phyloP scores from a whole-genome alignment of 768 basidiomycete genomes.

The Amanita pseudoporphyria region DNA sequence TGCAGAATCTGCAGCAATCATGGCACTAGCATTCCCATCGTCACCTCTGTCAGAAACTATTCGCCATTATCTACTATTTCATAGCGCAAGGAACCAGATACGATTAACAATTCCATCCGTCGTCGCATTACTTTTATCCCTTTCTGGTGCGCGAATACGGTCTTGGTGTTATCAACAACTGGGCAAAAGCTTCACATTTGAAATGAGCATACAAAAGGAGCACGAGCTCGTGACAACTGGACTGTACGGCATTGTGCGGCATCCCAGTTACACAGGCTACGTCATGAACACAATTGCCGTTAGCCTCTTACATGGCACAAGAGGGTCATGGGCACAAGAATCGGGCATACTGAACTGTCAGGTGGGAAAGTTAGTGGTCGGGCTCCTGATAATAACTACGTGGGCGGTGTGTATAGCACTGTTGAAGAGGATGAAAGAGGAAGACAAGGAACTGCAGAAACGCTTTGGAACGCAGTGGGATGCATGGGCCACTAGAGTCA shows the following conservation, averaged over 20 bases:
- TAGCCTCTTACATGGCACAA: slow-evolving; percentile 22
- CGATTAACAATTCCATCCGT: not conserved
- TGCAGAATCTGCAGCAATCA: not conserved
- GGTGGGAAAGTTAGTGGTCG: slow-evolving; percentile 23
- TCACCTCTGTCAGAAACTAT: not conserved
- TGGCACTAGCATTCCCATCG: not conserved
- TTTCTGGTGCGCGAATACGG: slow-evolving; percentile 23
- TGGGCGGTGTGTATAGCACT: slow-evolving; percentile 20
- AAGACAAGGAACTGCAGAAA: slow-evolving; percentile 32
- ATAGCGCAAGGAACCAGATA: not conserved
- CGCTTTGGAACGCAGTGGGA: slow-evolving; percentile 34
- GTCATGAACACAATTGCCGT: slow-evolving; percentile 27
- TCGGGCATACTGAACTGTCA: slow-evolving; percentile 27
- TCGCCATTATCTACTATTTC: not conserved
- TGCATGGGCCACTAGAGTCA: slow-evolving; percentile 34
- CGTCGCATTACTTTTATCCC: slow-evolving; percentile 9
- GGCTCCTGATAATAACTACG: slow-evolving; percentile 13
- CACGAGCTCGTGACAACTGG: slow-evolving; percentile 39
- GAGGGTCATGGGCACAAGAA: slow-evolving; percentile 35
- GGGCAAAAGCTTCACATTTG: slow-evolving; percentile 40
- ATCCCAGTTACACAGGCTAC: slow-evolving; percentile 38
- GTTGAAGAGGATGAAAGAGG: slow-evolving; percentile 30
- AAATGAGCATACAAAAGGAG: slow-evolving; percentile 35
- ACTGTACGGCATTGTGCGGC: slow-evolving; percentile 37
- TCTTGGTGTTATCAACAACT: slow-evolving; percentile 35